Base-by-base conservation (phyloP, 768 basidiomycete species). In the Lactifluus volemus region DNA sequence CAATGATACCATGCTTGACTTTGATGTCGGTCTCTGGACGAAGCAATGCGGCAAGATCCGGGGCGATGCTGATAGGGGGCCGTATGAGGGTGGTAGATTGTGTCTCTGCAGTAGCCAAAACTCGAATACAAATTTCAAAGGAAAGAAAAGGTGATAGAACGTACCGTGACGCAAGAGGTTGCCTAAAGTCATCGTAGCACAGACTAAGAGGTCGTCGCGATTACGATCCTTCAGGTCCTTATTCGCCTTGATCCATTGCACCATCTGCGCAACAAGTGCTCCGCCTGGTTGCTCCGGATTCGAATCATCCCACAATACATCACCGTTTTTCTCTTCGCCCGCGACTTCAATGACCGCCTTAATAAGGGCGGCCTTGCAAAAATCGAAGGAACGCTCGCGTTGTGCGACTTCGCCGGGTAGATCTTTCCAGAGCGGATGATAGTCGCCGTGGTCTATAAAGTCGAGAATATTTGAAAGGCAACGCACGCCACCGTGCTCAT, bases 1-100 rank as follows among this genome's bases (percentile, higher is more conserved):
- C 92, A 29, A 96, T 77, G 59, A 90, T 82, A 15, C 90, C 92
- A 68, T 98, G 94, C 71, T 95, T 92, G 63, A 95, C 77, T 71
- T 93, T 90, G 70, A 91, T 78, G 68, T 92, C 88, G 9, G 80
- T 78, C 42, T 72, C 71, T 5, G 86, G 86, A 8, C 80, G 76
- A 49, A 91, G 73, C 14, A 87, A 68, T 8, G 80, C 76, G 15
- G 84, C 84, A 14, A 96, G 76, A 42, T 81, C 79, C 55, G 84
- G 79, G 5, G 85, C 87, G 3, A 88, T 73, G 5, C 83, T 81
- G 47, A 88, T 73, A 17, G 80, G 77, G 1, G 76, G 70, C 48
- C 69, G 69, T 41, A 75, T 71, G 41, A 96, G 78, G 8, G 84
- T 75, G 6, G 73, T 75, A 5, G 86, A 82, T 66, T 81, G 79